Evolutionary conservation across 2,329 filamentous ascomycete genomes (phyloP).

Genomic region (Diaporthe helianthi): DNA sequence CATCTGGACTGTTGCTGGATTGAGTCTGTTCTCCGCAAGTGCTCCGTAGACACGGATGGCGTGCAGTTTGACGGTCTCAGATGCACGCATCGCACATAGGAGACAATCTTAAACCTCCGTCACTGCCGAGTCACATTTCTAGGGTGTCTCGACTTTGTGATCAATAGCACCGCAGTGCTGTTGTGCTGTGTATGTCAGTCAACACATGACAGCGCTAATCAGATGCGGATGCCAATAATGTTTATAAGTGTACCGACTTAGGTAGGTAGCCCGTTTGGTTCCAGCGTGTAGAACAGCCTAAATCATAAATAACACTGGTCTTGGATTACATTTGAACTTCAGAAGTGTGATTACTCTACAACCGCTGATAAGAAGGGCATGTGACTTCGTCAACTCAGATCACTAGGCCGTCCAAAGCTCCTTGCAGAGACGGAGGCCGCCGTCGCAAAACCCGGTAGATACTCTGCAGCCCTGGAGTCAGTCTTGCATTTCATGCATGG

Average conservation of each 20-base stretch:
- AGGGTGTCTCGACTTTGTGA: slow-evolving; percentile 10
- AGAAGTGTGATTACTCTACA: no score
- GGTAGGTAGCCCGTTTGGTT: slow-evolving; percentile 3
- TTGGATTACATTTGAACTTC: neutral
- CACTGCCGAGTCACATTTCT: slow-evolving; percentile 24
- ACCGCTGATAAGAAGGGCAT: neutral
- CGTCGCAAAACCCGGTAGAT: slow-evolving; percentile 5
- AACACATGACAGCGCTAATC: neutral
- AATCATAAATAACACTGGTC: no score
- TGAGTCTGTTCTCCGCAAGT: neutral
- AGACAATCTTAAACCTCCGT: slow-evolving; percentile 24
- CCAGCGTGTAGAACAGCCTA: neutral
- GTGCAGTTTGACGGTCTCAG: slow-evolving; percentile 17
- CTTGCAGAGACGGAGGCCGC: slow-evolving; percentile 23
- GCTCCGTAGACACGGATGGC: neutral
- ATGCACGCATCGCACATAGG: slow-evolving; percentile 17
- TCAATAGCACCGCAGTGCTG: no score
- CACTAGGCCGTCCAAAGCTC: neutral
- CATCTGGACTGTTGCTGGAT: no score
- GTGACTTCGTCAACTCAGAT: slow-evolving; percentile 17
- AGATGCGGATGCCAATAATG: neutral
- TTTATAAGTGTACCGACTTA: no score
- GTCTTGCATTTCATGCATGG: slow-evolving; percentile 11
- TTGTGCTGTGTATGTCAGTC: neutral
- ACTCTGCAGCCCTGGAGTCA: neutral